Evolutionary conservation across 257 asterid species (phyloP), one percentile per base, ranked within the genome.

Genomic region (Parsonsia alboflavescens): DNA sequence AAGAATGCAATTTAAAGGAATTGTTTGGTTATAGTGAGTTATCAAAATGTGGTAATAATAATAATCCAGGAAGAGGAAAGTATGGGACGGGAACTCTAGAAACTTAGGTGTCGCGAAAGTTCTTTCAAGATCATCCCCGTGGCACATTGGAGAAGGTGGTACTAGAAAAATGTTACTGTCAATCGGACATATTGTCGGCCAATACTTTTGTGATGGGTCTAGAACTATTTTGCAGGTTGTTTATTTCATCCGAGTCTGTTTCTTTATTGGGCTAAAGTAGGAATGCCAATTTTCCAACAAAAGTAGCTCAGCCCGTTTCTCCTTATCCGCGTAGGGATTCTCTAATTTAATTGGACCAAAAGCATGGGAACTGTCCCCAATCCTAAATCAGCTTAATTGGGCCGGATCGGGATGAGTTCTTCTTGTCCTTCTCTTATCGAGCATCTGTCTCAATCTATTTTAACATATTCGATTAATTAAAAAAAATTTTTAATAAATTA

Each of bases 21-120:
- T 13, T 26, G 49, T 57, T 42, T 54, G 69, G 58, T 42, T 75
- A 70, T 41, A 28, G 13, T 50, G 52, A 0, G 30, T 2, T 49
- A 36, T 0, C 3, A 64, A 4, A 17, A 46, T 26, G 0, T 36
- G 15, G 28, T 65, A 17, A 59, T 21, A 16, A 39, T 65, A 17
- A 59, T 21, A 16, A 52, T 52, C 58, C 22, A 52, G 58, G 17
- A 52, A 17, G 2, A 17, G 9, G 58, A n/a, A 16, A 5, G 4
- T 1, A 1, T 1, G 39, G 39, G 3, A 33, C 0, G 58, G 9
- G 58, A 52, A 52, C 58, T 52, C 53, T 30, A 28, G 21, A 26
- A 10, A 70, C 44, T 68, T 26, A 76, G 71, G 41, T 4, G 17
- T 84, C 89, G 83, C 76, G 93, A 88, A 82, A 46, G 77, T 85